These are phyloP conservation scores for Trypanosoma vivax DNA, from an alignment of 208 protist species.

Conservation along the genomic window DNA sequence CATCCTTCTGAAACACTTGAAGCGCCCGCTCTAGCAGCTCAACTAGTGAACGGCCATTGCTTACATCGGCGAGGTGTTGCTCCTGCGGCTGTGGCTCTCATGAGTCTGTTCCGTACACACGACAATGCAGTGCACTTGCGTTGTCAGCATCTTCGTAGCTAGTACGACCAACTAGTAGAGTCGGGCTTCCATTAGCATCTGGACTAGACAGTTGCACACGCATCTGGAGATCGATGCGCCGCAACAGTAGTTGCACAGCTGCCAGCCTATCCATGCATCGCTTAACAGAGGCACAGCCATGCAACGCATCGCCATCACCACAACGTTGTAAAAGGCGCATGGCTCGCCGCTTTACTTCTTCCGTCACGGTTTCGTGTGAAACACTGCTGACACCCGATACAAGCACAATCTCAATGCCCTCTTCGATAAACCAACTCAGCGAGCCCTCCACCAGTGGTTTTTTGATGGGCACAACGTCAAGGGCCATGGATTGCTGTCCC, in stretches of 20 bases:
- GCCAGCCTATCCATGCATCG: conserved; percentile 3
- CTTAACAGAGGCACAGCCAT: conserved; percentile 6
- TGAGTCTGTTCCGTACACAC: conserved; percentile 16
- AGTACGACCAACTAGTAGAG: not conserved
- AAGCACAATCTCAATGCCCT: conserved; percentile 21
- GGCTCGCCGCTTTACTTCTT: conserved; percentile 11
- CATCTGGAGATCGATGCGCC: conserved; percentile 14
- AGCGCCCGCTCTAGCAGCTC: conserved; percentile 12
- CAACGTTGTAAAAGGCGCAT: conserved; percentile 8
- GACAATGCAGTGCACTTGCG: not conserved
- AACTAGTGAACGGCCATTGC: not conserved
- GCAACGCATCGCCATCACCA: conserved; percentile 14
- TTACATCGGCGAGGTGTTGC: conserved; percentile 7
- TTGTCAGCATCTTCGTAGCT: not conserved
- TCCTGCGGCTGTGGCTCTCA: conserved; percentile 16
- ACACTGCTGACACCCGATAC: conserved; percentile 17
- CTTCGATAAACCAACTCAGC: conserved; percentile 19
- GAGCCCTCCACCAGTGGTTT: conserved; percentile 22
- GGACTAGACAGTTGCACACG: conserved; percentile 5
- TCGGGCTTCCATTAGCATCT: not conserved
- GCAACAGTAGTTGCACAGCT: not conserved
- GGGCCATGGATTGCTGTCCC: conserved; percentile 9
- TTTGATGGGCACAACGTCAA: conserved; percentile 23
- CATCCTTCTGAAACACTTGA: conserved; percentile 4
- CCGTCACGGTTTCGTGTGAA: conserved; percentile 10